A percentile compares a stretch with the other conserved stretches of the same genome.
These are phyloP conservation scores for Dendrostoma leiphaemia DNA, from an alignment of 2,329 filamentous ascomycete species.

Conservation along the genomic window DNA sequence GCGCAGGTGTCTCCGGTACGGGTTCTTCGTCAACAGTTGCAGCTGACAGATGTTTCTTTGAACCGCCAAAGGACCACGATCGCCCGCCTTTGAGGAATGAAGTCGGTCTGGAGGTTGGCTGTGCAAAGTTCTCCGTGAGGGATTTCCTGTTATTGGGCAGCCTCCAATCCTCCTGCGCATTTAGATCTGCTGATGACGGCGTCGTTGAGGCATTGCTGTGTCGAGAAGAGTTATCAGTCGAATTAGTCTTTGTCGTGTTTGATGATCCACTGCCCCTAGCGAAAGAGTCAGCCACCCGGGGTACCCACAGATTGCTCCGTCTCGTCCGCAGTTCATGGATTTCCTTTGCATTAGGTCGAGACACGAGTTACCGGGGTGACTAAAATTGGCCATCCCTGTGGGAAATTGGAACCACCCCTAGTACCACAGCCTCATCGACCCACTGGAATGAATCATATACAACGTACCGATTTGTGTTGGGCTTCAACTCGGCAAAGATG, in stretches of 20 bases:
- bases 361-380: constrained; percentile 17
- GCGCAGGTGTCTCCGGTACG: constrained; percentile 35
- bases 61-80: constrained; percentile 59
- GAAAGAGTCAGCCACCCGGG: constrained; percentile 37
- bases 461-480: constrained; percentile 50
- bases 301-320: constrained; percentile 23
- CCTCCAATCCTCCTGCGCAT: constrained; percentile 39
- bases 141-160: constrained; percentile 34
- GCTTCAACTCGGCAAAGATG: constrained; percentile 56
- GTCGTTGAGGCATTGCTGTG: constrained; percentile 62
- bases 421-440: constrained; percentile 3
- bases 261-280: constrained; percentile 58
- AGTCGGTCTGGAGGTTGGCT: constrained; percentile 47
- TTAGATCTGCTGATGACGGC: constrained; percentile 53
- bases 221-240: constrained; percentile 59
- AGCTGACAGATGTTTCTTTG: constrained; percentile 46
- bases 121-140: constrained; percentile 36
- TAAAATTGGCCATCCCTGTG: constrained; percentile 18
- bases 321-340: constrained; percentile 23
- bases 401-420: constrained; percentile 16
- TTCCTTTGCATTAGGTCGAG: constrained; percentile 18
- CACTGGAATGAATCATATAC: constrained; percentile 9
- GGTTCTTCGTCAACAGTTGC: constrained; percentile 35
- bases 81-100: constrained; percentile 54
- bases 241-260: constrained; percentile 59